Base-by-base conservation (phyloP, 169 alveolate species). In the Plasmodium berghei region DNA sequence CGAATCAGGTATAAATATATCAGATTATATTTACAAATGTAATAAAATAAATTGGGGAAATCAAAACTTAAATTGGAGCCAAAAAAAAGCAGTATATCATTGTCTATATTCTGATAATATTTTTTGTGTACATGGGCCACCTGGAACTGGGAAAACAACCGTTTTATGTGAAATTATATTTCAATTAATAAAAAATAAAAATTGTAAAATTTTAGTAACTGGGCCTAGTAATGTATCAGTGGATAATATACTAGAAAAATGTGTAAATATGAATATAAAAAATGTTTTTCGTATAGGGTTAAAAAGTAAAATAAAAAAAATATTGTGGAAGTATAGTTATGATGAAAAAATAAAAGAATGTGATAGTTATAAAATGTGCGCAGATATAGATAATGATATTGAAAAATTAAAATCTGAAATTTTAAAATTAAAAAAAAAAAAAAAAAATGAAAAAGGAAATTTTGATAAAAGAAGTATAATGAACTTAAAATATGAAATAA, bases 101-200 rank as follows among this genome's bases (percentile, higher is more conserved):
- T 72, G 88, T 70, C 34, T 87, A 1, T 73, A 58, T 26, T 87
- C 92, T 9, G 73, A 87, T 45, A 83, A 73, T 22, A 69, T 87
- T 14, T 67, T 70, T 63, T 87, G 87, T 42, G 55, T 87, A 9
- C 89, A 75, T 34, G 92, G 92, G 0, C 92, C 92, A 0, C 92
- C 92, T 12, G 92, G 92, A 0, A 87, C 92, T n/a, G 92, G 92
- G 0, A 87, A 87, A 24, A 87, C 92, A 26, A 87, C 87, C 0
- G 86, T 70, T 2, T 58, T 87, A 61, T 72, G 86, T 52, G 92
- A 73, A 62, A 5, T 87, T 12, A 72, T 87, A 9, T 73, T 55
- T 63, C 92, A 87, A 28, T 22, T 87, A 5, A 12, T 87, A 5
- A 71, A 64, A 46, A 73, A 52, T 20, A 40, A 55, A 5, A 45